Percentiles rank a stretch among this genome's conserved stretches.
Conservation (phyloP, 2,329 filamentous ascomycete genomes). For the Neocatenulostroma microsporum region DNA sequence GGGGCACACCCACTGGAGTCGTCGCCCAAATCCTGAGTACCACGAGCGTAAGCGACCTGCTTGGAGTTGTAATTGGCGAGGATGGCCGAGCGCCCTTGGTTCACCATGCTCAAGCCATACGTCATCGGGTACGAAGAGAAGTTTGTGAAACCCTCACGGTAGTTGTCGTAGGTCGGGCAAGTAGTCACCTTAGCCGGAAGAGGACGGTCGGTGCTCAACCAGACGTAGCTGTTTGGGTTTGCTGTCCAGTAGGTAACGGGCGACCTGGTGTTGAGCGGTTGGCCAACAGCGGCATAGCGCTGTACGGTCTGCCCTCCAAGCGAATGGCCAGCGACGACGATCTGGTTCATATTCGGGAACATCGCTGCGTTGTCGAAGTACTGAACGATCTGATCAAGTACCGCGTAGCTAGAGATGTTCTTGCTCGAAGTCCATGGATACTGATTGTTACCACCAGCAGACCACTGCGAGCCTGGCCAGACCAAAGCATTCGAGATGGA, state of each 20-base stretch:
- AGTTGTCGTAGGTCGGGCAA: constrained; percentile 29
- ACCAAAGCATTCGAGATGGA: constrained; percentile 29
- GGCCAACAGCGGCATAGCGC: constrained; percentile 29
- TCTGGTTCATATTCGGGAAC: constrained; percentile 32
- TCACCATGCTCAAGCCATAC: constrained; percentile 25
- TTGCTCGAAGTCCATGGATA: constrained; percentile 22
- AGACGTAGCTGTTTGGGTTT: constrained; percentile 31
- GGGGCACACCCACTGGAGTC: constrained; percentile 29
- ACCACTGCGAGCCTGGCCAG: constrained; percentile 30
- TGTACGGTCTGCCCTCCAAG: constrained; percentile 30
- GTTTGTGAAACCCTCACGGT: constrained; percentile 29
- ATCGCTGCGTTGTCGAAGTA: constrained; percentile 28
- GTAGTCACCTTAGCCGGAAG: constrained; percentile 20
- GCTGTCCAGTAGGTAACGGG: constrained; percentile 29
- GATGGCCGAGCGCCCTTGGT: constrained; percentile 23
- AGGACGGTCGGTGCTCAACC: constrained; percentile 27
- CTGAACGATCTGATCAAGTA: constrained; percentile 29
- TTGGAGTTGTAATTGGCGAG: constrained; percentile 29
- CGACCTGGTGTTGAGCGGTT: constrained; percentile 16
- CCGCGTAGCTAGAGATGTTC: constrained; percentile 26
- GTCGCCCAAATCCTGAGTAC: constrained; percentile 29
- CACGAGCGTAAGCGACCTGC: constrained; percentile 29
- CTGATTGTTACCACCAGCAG: constrained; percentile 28
- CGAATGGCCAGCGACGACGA: constrained; percentile 32
- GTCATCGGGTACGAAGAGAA: constrained; percentile 28